phyloP scores from a whole-genome alignment of 78 protist genomes.

The Polysphondylium violaceum region DNA sequence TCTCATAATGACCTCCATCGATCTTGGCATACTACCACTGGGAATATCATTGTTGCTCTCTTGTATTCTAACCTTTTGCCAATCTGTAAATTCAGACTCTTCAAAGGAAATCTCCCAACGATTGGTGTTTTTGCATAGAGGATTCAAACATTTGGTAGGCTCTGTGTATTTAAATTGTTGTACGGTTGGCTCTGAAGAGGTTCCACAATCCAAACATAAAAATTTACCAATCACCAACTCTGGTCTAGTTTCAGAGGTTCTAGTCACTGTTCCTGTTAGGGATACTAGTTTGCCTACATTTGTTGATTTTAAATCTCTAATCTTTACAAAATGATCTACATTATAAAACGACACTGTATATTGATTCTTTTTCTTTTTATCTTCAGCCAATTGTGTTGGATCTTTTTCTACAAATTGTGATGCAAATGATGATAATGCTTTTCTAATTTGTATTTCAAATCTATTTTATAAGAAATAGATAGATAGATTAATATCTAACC shows the following conservation, averaged over 20 bases:
- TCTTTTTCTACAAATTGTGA: not conserved
- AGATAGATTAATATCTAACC: too few species aligned
- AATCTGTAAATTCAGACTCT: constrained; percentile 93
- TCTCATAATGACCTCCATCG: constrained; percentile 92
- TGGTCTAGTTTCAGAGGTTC: constrained; percentile 98
- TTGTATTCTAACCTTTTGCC: constrained; percentile 94
- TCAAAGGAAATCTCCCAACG: constrained; percentile 87
- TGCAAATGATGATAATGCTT: constrained; percentile 12
- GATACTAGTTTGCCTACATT: constrained; percentile 87
- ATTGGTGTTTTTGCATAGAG: constrained; percentile 85
- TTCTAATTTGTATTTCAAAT: constrained; percentile 30
- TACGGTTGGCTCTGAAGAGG: constrained; percentile 56
- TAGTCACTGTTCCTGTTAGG: constrained; percentile 97
- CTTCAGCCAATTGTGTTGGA: not conserved
- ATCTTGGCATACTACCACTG: constrained; percentile 97
- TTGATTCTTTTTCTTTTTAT: not conserved
- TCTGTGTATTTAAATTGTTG: constrained; percentile 98
- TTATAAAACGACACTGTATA: constrained; percentile 38
- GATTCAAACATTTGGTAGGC: constrained; percentile 84
- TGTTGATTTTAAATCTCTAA: constrained; percentile 85
- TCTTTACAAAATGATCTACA: constrained; percentile 15
- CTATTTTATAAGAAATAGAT: not conserved
- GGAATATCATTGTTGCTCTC: constrained; percentile 88
- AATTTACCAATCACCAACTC: constrained; percentile 96
- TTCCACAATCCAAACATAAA: constrained; percentile 92